phyloP scores from a whole-genome alignment of 495 filamentous ascomycete species.

The Aspergillus wentii region DNA sequence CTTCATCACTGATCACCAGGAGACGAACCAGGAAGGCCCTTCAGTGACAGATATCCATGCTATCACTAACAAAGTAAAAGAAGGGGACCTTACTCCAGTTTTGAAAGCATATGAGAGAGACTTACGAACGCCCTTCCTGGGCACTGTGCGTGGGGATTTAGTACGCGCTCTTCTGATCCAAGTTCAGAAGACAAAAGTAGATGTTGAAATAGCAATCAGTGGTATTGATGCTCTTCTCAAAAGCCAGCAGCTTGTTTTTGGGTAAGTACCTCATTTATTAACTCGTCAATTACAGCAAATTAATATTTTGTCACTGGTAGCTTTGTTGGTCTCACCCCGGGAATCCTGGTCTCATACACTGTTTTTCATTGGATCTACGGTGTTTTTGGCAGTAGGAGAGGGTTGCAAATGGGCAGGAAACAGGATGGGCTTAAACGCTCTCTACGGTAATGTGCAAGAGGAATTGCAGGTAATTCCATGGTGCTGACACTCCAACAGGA shows the following conservation, averaged over 20 bases:
- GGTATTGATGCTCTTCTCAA: conserved; percentile 90
- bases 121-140: conserved; percentile 69
- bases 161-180: conserved; percentile 89
- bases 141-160: conserved; percentile 79
- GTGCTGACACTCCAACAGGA: conserved; percentile 33
- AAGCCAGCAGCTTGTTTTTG: conserved; percentile 96
- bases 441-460: conserved; percentile 51
- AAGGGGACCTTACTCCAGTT: conserved; percentile 90
- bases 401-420: conserved; percentile 53
- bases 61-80: conserved; percentile 71
- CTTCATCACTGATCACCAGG: conserved; percentile 76
- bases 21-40: conserved; percentile 39
- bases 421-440: conserved; percentile 65
- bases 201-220: conserved; percentile 90
- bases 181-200: conserved; percentile 97
- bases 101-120: conserved; percentile 87
- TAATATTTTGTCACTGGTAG: conserved; percentile 39
- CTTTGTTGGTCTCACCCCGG: conserved; percentile 88
- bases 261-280: conserved; percentile 31
- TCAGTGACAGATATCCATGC: conserved; percentile 56
- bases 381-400: conserved; percentile 60
- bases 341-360: conserved; percentile 78
- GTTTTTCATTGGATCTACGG: conserved; percentile 64
- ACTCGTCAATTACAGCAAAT: not conserved
- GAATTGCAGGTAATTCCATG: not conserved